Evolutionary conservation across 768 basidiomycete genomes (phyloP).

Genomic region (Dendrothele bispora): DNA sequence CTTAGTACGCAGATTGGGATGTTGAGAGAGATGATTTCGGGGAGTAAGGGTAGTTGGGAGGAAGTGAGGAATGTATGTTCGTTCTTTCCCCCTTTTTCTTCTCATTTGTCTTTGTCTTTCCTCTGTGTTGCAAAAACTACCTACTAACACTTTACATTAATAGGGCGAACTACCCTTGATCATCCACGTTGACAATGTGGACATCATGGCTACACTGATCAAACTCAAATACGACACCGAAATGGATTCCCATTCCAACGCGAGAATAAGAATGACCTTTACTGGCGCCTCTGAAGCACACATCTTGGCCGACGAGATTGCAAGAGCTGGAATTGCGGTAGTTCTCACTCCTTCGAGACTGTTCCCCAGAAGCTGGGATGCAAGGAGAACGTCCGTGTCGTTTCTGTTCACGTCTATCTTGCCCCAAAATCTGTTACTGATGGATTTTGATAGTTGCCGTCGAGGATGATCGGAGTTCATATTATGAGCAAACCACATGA

Average conservation of each 20-base stretch:
- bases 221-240: slow-evolving; percentile 65
- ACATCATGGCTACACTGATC: slow-evolving; percentile 67
- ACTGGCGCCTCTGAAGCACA: slow-evolving; percentile 67
- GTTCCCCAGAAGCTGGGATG: slow-evolving; percentile 71
- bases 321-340: slow-evolving; percentile 65
- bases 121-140: neutral
- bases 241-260: slow-evolving; percentile 29
- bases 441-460: too few relatives aligned
- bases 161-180: slow-evolving; percentile 63
- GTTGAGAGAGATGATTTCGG: slow-evolving; percentile 52
- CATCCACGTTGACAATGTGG: slow-evolving; percentile 61
- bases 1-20: slow-evolving; percentile 69
- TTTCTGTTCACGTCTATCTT: too few relatives aligned
- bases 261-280: slow-evolving; percentile 54
- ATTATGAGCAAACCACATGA: too few relatives aligned
- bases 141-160: slow-evolving; percentile 1
- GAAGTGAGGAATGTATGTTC: slow-evolving; percentile 50
- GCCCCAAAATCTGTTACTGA: too few relatives aligned
- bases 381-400: slow-evolving; percentile 51
- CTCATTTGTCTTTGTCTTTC: neutral
- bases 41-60: slow-evolving; percentile 32
- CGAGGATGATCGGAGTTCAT: too few relatives aligned
- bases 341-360: slow-evolving; percentile 65
- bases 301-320: slow-evolving; percentile 71
- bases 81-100: too few relatives aligned